Evolutionary conservation across 2,329 filamentous ascomycete genomes (phyloP).

Genomic region (Aspergillaceae sp.): DNA sequence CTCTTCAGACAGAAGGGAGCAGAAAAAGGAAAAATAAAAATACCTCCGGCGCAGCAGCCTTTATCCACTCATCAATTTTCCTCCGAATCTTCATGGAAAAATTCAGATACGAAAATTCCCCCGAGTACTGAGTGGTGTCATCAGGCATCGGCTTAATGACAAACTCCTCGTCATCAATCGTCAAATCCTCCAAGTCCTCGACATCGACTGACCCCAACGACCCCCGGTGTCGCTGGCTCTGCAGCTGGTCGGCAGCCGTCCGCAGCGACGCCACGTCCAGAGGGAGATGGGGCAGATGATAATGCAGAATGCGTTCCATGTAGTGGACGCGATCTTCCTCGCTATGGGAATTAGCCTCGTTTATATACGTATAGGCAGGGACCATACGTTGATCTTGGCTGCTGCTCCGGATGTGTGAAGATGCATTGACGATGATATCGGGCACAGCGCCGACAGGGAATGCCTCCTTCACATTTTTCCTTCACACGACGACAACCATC

Average conservation of each 20-base stretch:
- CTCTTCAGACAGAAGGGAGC: neutral
- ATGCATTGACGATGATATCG: constrained; percentile 45
- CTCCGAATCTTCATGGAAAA: constrained; percentile 37
- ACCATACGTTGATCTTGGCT: constrained; percentile 19
- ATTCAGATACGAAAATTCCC: constrained; percentile 38
- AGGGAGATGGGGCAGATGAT: constrained; percentile 40
- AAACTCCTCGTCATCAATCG: constrained; percentile 35
- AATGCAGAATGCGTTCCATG: constrained; percentile 43
- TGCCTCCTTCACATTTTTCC: constrained; percentile 50
- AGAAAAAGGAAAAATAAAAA: neutral
- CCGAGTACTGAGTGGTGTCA: constrained; percentile 38
- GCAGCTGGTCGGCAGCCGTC: constrained; percentile 37
- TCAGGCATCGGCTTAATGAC: constrained; percentile 32
- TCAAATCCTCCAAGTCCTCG: constrained; percentile 32
- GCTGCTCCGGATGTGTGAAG: constrained; percentile 35
- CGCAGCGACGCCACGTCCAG: constrained; percentile 37
- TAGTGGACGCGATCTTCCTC: constrained; percentile 30
- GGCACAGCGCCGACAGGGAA: constrained; percentile 46
- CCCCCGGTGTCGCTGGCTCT: constrained; percentile 27
- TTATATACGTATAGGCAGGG: neutral
- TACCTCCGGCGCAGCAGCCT: constrained; percentile 30
- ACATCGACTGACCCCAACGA: constrained; percentile 23
- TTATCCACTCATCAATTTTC: constrained; percentile 38
- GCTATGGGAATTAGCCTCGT: constrained; percentile 6
- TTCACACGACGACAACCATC: constrained; percentile 49